Conservation (phyloP, 2,329 filamentous ascomycete species). For the Corynespora cassiicola region DNA sequence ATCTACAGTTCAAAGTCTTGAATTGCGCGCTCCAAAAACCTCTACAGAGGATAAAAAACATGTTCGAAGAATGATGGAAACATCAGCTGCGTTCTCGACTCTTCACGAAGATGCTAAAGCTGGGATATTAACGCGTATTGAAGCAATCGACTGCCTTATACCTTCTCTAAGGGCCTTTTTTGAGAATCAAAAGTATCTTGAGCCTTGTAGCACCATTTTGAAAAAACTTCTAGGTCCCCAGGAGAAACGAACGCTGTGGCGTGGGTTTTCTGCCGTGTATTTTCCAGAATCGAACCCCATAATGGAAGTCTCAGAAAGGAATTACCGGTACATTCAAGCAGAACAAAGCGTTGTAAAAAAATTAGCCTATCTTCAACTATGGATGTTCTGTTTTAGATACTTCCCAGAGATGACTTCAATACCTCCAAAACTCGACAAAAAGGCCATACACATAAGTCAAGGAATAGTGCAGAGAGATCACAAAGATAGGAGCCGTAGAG, state of each 20-base stretch:
- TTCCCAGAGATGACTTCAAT: slow-evolving; percentile 17
- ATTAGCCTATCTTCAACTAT: slow-evolving; percentile 15
- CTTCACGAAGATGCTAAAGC: too few relatives aligned
- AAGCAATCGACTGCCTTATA: slow-evolving; percentile 14
- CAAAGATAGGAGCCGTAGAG: too few relatives aligned
- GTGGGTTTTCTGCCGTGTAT: slow-evolving; percentile 13
- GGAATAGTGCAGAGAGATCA: too few relatives aligned
- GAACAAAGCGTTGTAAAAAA: neutral
- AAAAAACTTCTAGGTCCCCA: slow-evolving; percentile 7
- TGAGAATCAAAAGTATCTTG: slow-evolving; percentile 21
- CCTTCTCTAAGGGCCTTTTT: slow-evolving; percentile 20
- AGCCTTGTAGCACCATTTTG: slow-evolving; percentile 19
- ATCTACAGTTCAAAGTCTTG: slow-evolving; percentile 13
- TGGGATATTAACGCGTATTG: too few relatives aligned
- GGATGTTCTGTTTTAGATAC: slow-evolving; percentile 19
- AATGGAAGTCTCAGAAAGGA: too few relatives aligned
- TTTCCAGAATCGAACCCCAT: too few relatives aligned
- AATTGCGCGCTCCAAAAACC: slow-evolving; percentile 11
- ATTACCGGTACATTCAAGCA: too few relatives aligned
- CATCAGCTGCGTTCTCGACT: too few relatives aligned
- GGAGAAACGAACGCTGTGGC: slow-evolving; percentile 14
- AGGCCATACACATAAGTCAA: too few relatives aligned
- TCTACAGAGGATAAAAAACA: slow-evolving; percentile 6
- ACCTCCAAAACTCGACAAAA: slow-evolving; percentile 7
- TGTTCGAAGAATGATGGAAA: too few relatives aligned